Conservation (phyloP, 768 basidiomycete genomes). For the Leccinellum albellum region DNA sequence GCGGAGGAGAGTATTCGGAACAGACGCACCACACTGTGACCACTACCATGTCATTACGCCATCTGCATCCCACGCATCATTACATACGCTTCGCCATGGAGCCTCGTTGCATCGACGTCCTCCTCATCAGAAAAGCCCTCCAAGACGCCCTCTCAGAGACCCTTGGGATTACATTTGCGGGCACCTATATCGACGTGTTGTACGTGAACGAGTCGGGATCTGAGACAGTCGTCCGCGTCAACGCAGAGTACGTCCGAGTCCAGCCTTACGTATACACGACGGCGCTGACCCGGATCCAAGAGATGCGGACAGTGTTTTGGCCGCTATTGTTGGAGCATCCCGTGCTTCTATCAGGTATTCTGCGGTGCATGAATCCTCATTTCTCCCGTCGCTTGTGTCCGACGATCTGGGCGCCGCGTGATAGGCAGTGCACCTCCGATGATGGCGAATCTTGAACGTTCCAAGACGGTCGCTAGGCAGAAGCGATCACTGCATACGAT, state of each 20-base stretch:
- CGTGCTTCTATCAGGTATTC: slow-evolving; percentile 23
- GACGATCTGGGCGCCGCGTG: slow-evolving; percentile 5
- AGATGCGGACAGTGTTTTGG: slow-evolving; percentile 23
- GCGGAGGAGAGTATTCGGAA: background rate
- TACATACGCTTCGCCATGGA: slow-evolving; percentile 23
- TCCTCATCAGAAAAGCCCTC: slow-evolving; percentile 50
- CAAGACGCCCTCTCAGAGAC: slow-evolving; percentile 52
- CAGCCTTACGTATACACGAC: background rate
- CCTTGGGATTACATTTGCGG: slow-evolving; percentile 52
- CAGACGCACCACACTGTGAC: background rate
- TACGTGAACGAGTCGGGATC: slow-evolving; percentile 37
- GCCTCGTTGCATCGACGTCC: slow-evolving; percentile 34
- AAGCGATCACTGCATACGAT: background rate
- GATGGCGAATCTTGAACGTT: slow-evolving; percentile 9
- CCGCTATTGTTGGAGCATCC: slow-evolving; percentile 23
- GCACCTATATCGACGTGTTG: slow-evolving; percentile 56
- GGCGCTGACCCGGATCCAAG: slow-evolving; percentile 11
- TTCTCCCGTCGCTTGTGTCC: slow-evolving; percentile 30
- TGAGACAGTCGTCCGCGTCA: slow-evolving; percentile 23
- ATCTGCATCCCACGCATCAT: slow-evolving; percentile 20
- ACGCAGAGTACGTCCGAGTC: slow-evolving; percentile 13
- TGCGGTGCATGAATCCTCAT: slow-evolving; percentile 25
- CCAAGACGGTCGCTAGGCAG: background rate
- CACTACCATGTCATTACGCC: slow-evolving; percentile 13
- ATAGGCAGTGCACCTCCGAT: slow-evolving; percentile 2